Conservation (phyloP, 768 basidiomycete species). For the Leccinellum albellum region DNA sequence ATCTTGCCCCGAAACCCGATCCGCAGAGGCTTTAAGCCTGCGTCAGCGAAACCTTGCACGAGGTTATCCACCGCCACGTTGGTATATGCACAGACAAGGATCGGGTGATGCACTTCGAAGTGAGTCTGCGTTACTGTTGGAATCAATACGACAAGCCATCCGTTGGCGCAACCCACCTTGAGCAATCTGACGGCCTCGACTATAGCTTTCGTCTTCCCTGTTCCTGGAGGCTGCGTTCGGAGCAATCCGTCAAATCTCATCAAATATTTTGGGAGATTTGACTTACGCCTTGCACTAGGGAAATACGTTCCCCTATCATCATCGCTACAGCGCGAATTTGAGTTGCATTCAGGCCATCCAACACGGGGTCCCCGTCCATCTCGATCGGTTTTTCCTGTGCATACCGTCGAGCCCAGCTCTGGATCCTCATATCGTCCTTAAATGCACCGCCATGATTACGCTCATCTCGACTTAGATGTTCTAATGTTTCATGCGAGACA, state of each 20-base stretch:
- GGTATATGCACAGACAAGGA: conserved; percentile 92
- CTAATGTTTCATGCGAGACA: conserved; percentile 36
- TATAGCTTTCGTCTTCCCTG: conserved; percentile 91
- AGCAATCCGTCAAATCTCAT: not conserved
- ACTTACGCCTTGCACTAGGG: conserved; percentile 83
- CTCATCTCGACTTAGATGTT: conserved; percentile 31
- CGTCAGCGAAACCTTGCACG: conserved; percentile 62
- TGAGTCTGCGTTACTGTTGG: conserved; percentile 44
- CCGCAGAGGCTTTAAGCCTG: conserved; percentile 70
- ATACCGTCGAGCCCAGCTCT: conserved; percentile 79
- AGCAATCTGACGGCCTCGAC: conserved; percentile 79
- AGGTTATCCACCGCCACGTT: conserved; percentile 93
- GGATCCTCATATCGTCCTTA: conserved; percentile 67
- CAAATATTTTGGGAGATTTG: not conserved
- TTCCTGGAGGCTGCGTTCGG: conserved; percentile 71
- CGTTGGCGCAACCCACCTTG: conserved; percentile 44
- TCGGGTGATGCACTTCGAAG: conserved; percentile 78
- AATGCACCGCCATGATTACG: conserved; percentile 47
- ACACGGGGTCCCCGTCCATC: conserved; percentile 74
- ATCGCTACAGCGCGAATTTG: conserved; percentile 80
- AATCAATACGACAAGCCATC: not conserved
- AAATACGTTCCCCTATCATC: conserved; percentile 78
- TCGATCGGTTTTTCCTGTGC: conserved; percentile 51
- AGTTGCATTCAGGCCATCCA: conserved; percentile 64
- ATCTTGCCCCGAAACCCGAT: conserved; percentile 65